Evolutionary conservation across 2,329 filamentous ascomycete species (phyloP).

Genomic region (Pseudopyricularia cyperi): DNA sequence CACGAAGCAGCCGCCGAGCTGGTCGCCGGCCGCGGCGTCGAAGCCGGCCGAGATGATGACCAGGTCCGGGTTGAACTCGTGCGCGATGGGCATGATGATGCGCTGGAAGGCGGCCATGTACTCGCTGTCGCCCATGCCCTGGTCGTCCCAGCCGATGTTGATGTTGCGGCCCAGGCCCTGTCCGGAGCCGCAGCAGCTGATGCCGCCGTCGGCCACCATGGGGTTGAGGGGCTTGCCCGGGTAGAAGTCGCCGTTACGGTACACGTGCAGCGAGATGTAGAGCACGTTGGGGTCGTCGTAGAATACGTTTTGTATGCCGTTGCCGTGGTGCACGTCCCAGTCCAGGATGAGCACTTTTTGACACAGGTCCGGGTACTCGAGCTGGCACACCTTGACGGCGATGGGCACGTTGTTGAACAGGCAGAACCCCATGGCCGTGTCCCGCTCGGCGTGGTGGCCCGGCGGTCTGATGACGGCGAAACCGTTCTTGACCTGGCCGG

Average conservation of each 20-base stretch:
- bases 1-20: constrained; percentile 85
- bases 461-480: constrained; percentile 93
- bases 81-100: constrained; percentile 90
- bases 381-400: constrained; percentile 76
- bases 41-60: constrained; percentile 95
- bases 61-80: constrained; percentile 85
- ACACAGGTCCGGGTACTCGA: constrained; percentile 65
- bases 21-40: constrained; percentile 86
- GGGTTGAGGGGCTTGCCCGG: constrained; percentile 51
- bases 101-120: constrained; percentile 95
- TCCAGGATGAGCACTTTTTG: constrained; percentile 88
- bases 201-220: constrained; percentile 45
- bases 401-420: constrained; percentile 97
- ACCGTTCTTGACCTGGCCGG: constrained; percentile 76
- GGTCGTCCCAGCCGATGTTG: constrained; percentile 54
- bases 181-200: constrained; percentile 44
- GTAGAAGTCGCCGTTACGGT: constrained; percentile 73
- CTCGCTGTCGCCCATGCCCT: constrained; percentile 88
- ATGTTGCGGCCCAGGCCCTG: constrained; percentile 47
- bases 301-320: constrained; percentile 92
- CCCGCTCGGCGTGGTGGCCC: constrained; percentile 84
- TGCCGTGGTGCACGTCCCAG: constrained; percentile 75
- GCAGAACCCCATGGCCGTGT: constrained; percentile 85
- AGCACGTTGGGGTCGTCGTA: constrained; percentile 90
- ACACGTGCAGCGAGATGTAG: constrained; percentile 91